Conservation (phyloP, 2,329 filamentous ascomycete genomes). For the Akanthomyces dipterigenus region DNA sequence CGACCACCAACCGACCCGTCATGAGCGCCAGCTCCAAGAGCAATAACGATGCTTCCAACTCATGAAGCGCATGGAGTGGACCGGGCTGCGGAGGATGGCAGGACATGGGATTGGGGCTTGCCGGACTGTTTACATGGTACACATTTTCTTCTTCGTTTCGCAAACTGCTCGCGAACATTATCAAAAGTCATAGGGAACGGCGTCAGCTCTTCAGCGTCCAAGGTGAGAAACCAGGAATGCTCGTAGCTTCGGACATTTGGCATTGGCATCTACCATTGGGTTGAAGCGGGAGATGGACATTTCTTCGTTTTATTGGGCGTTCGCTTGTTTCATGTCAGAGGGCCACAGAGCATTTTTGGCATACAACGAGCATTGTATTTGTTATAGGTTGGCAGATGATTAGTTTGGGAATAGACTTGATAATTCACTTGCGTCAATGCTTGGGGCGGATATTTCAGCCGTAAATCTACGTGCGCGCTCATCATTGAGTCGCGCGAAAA, state of each 20-base stretch:
- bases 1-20: slow-evolving; percentile 9
- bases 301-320: slow-evolving; percentile 2
- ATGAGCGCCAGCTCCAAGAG: slow-evolving; percentile 14
- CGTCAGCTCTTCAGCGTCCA: slow-evolving; percentile 9
- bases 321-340: neutral
- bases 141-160: neutral
- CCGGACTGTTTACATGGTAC: neutral
- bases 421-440: neutral
- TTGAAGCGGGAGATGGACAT: neutral
- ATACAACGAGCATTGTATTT: slow-evolving; percentile 4
- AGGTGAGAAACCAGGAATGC: neutral
- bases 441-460: too few species aligned
- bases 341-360: neutral
- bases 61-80: neutral
- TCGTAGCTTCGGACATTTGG: slow-evolving; percentile 4
- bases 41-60: slow-evolving; percentile 12
- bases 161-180: neutral
- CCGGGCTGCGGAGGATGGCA: neutral
- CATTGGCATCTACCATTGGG: slow-evolving; percentile 4
- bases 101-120: neutral
- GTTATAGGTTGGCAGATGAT: neutral
- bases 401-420: slow-evolving; percentile 5
- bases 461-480: too few species aligned
- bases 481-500: too few species aligned
- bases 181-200: slow-evolving; percentile 7